Conservation (phyloP, 2,329 filamentous ascomycete species). For the Aspergillus viridinutans region DNA sequence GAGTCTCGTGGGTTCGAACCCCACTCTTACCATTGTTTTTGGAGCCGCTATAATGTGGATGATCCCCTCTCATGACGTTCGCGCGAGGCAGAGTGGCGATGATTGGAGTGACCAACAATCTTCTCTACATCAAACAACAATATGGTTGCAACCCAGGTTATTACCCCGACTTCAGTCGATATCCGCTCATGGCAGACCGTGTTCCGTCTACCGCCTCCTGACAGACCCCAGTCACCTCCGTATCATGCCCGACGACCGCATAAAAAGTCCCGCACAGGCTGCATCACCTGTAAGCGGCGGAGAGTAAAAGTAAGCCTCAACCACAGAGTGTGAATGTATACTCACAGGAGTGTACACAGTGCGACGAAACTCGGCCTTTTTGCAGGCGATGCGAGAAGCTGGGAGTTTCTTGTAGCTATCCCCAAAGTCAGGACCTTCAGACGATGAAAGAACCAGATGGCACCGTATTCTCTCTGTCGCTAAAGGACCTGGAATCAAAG, state of each 20-base stretch:
- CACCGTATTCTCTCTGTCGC: conserved; percentile 12
- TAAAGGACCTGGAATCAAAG: conserved; percentile 11
- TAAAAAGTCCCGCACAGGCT: conserved; percentile 26
- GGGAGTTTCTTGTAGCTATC: conserved; percentile 21
- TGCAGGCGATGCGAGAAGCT: conserved; percentile 23
- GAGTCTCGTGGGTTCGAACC: too few species aligned
- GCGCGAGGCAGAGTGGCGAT: too few species aligned
- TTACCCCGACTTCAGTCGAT: not conserved
- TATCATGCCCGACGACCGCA: conserved; percentile 18
- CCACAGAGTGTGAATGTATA: not conserved
- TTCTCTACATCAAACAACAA: not conserved
- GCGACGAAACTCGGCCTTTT: conserved; percentile 26
- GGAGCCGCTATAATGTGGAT: too few species aligned
- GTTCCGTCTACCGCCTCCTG: conserved; percentile 4
- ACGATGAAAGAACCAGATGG: not conserved
- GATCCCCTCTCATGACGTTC: too few species aligned
- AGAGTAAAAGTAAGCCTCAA: conserved; percentile 25
- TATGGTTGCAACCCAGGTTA: not conserved
- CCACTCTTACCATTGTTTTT: too few species aligned
- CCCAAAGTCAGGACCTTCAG: not conserved
- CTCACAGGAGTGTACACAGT: conserved; percentile 11
- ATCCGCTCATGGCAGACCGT: conserved; percentile 7
- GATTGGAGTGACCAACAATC: too few species aligned
- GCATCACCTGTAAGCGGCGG: conserved; percentile 25
- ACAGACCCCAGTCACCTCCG: not conserved